Conservation (phyloP, 2,329 filamentous ascomycete genomes). For the Aspergillus neotritici region DNA sequence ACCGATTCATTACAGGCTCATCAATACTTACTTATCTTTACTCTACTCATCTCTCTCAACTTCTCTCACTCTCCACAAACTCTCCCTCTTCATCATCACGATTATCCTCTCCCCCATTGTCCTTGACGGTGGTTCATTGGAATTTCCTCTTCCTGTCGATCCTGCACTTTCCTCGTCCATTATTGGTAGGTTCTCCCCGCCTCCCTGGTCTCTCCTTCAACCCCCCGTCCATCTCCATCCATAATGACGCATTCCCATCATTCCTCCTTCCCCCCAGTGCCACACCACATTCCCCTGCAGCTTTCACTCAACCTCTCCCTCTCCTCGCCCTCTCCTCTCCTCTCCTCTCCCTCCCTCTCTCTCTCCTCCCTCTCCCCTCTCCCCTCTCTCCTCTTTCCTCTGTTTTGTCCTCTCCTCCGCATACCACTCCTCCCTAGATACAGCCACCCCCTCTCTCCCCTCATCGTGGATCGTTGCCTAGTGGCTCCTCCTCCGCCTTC, state of each 20-base stretch:
- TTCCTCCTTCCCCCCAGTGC: too few species aligned
- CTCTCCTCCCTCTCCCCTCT: slow-evolving; percentile 15
- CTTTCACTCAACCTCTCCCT: slow-evolving; percentile 8
- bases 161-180: background rate
- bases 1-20: too few species aligned
- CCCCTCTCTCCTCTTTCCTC: slow-evolving; percentile 16
- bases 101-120: slow-evolving; percentile 1
- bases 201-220: background rate
- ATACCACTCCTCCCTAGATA: slow-evolving; percentile 10
- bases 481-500: slow-evolving; percentile 1
- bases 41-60: slow-evolving; percentile 7
- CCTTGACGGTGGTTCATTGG: background rate
- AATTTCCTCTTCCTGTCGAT: background rate
- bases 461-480: background rate
- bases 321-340: slow-evolving; percentile 14
- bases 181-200: background rate
- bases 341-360: slow-evolving; percentile 15
- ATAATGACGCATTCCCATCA: slow-evolving; percentile 33
- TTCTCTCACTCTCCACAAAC: slow-evolving; percentile 4
- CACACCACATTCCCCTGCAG: slow-evolving; percentile 11
- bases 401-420: slow-evolving; percentile 21
- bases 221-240: slow-evolving; percentile 2
- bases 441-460: slow-evolving; percentile 1
- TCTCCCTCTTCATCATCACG: background rate
- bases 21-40: slow-evolving; percentile 1